Conservation (phyloP, 2,329 filamentous ascomycete genomes). For the Pestalotiopsis sp. region DNA sequence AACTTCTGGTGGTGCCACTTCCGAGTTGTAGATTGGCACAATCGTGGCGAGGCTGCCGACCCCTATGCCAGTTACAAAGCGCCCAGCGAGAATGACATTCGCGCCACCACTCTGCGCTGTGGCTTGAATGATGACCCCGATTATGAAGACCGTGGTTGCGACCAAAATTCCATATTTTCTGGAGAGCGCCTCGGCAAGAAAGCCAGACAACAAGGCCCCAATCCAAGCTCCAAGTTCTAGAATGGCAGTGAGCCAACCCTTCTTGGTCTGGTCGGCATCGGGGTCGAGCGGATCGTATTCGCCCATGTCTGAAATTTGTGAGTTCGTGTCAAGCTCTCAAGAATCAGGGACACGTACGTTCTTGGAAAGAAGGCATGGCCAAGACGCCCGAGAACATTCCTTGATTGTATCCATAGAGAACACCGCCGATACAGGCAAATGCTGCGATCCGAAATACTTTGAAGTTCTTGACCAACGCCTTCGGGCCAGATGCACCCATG, state of each 20-base stretch:
- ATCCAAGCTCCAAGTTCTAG: conserved; percentile 78
- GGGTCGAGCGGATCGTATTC: conserved; percentile 49
- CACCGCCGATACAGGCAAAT: conserved; percentile 65
- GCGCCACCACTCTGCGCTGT: conserved; percentile 60
- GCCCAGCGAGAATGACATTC: conserved; percentile 67
- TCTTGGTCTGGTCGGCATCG: conserved; percentile 52
- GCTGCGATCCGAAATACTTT: conserved; percentile 62
- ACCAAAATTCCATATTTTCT: conserved; percentile 72
- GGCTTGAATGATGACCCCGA: conserved; percentile 71
- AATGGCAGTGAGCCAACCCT: conserved; percentile 67
- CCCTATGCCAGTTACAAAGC: conserved; percentile 74
- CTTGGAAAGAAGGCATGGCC: conserved; percentile 56
- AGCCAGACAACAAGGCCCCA: conserved; percentile 71
- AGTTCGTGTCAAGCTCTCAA: not conserved
- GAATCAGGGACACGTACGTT: conserved; percentile 38
- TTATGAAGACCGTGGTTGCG: conserved; percentile 66
- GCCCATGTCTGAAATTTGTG: conserved; percentile 51
- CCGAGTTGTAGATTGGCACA: conserved; percentile 56
- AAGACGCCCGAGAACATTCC: conserved; percentile 76
- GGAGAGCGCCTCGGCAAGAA: conserved; percentile 70
- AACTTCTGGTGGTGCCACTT: conserved; percentile 46
- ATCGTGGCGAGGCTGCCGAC: conserved; percentile 72
- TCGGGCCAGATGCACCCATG: conserved; percentile 44
- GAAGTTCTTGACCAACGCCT: conserved; percentile 58
- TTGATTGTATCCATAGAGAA: conserved; percentile 74